These are phyloP conservation scores for Auriscalpium microsporum DNA, from an alignment of 768 basidiomycete genomes.

Conservation along the genomic window DNA sequence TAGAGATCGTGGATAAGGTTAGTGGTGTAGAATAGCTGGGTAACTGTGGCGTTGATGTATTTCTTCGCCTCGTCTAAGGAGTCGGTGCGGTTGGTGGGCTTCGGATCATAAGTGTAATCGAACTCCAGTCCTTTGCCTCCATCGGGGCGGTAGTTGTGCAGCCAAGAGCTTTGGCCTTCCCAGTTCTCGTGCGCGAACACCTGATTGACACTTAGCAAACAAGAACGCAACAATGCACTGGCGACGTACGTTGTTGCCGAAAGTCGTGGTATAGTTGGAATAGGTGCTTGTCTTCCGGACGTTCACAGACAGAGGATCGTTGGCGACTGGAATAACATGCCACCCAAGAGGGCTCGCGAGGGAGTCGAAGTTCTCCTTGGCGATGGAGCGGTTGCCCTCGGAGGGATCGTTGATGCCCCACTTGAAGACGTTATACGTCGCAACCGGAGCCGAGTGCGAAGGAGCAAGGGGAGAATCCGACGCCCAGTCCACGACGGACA, in stretches of 20 bases:
- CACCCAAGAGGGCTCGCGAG: slow-evolving; percentile 85
- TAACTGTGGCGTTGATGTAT: slow-evolving; percentile 79
- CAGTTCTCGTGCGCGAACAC: slow-evolving; percentile 94
- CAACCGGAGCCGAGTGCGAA: slow-evolving; percentile 21
- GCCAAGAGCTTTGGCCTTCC: slow-evolving; percentile 59
- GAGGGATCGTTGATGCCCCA: slow-evolving; percentile 85
- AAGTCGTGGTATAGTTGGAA: slow-evolving; percentile 68
- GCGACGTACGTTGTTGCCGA: slow-evolving; percentile 68
- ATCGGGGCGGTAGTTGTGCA: slow-evolving; percentile 74
- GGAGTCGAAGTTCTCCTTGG: slow-evolving; percentile 63
- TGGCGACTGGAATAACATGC: slow-evolving; percentile 71
- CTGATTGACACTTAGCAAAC: slow-evolving; percentile 21
- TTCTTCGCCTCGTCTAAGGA: slow-evolving; percentile 63
- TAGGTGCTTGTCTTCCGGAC: slow-evolving; percentile 16
- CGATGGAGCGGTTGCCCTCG: slow-evolving; percentile 50
- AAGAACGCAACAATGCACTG: background rate
- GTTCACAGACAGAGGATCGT: slow-evolving; percentile 48
- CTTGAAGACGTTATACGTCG: slow-evolving; percentile 59
- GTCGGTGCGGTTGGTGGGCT: slow-evolving; percentile 43
- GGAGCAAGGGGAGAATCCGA: slow-evolving; percentile 54
- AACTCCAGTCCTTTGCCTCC: slow-evolving; percentile 50
- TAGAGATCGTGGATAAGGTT: slow-evolving; percentile 79
- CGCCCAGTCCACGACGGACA: slow-evolving; percentile 93
- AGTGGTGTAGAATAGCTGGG: slow-evolving; percentile 84
- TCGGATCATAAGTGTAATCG: slow-evolving; percentile 69